These are phyloP conservation scores for Solanum neorickii DNA, from an alignment of 257 asterid species.

Conservation along the genomic window DNA sequence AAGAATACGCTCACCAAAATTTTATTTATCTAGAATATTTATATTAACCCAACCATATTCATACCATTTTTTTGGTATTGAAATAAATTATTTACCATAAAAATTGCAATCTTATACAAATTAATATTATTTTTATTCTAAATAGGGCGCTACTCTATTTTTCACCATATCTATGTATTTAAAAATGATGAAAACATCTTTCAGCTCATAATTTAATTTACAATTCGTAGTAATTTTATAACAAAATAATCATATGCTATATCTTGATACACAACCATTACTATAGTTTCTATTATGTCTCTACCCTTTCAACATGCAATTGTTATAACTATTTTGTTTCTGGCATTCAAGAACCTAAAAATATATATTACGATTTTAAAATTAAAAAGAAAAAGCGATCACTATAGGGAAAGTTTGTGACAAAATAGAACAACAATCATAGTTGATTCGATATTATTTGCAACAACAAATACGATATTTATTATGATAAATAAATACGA, in stretches of 20 bases:
- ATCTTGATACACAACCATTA: neutral
- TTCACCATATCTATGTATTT: neutral
- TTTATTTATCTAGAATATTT: neutral
- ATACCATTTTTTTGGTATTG: too few relatives aligned
- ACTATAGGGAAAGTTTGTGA: neutral
- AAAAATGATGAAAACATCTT: neutral
- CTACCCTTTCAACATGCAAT: neutral
- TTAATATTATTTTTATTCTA: too few relatives aligned
- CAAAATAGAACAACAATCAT: too few relatives aligned
- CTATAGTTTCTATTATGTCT: neutral
- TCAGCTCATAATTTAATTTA: neutral
- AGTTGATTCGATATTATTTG: neutral
- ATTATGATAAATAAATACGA: too few relatives aligned
- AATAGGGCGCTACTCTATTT: neutral
- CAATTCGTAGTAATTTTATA: neutral
- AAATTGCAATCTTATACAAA: neutral
- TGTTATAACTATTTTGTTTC: too few relatives aligned
- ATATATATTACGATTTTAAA: too few relatives aligned
- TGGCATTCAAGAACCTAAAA: neutral
- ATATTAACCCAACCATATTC: neutral
- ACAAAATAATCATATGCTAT: neutral
- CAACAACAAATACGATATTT: too few relatives aligned
- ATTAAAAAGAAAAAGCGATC: neutral
- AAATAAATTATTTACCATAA: neutral
- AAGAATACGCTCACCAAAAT: neutral